These are phyloP conservation scores for Imleria badia DNA, from an alignment of 768 basidiomycete genomes.

Conservation along the genomic window DNA sequence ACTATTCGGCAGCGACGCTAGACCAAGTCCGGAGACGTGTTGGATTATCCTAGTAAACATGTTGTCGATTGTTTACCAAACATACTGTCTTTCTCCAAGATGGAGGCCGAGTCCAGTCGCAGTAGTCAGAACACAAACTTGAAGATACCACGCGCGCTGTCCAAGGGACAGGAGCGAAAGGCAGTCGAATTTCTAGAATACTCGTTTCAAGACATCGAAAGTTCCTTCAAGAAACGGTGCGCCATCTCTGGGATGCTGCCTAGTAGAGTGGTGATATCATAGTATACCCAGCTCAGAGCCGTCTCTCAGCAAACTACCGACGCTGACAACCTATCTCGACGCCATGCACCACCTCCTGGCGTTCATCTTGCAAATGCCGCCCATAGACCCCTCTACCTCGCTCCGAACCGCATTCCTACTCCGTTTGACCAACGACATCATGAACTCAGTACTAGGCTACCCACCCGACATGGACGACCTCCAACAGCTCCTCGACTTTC, in stretches of 20 bases:
- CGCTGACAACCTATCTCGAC: slow-evolving; percentile 58
- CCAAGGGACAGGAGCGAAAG: slow-evolving; percentile 59
- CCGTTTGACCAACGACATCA: slow-evolving; percentile 65
- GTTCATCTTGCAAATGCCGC: slow-evolving; percentile 72
- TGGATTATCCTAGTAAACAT: slow-evolving; percentile 45
- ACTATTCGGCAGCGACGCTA: slow-evolving; percentile 63
- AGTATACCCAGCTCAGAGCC: slow-evolving; percentile 27
- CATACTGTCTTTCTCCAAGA: not conserved
- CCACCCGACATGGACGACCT: slow-evolving; percentile 44
- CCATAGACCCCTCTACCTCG: slow-evolving; percentile 65
- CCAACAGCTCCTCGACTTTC: slow-evolving; percentile 57
- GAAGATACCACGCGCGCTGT: slow-evolving; percentile 35
- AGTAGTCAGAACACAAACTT: no score
- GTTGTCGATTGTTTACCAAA: slow-evolving; percentile 22
- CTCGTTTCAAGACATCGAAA: slow-evolving; percentile 60
- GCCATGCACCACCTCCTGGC: slow-evolving; percentile 56
- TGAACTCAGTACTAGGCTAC: slow-evolving; percentile 64
- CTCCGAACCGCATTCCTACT: slow-evolving; percentile 69
- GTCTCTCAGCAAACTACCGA: slow-evolving; percentile 51
- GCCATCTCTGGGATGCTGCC: slow-evolving; percentile 19
- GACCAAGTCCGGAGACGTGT: slow-evolving; percentile 62
- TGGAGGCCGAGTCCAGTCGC: not conserved
- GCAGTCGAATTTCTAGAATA: slow-evolving; percentile 66
- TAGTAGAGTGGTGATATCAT: not conserved
- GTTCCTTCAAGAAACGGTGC: slow-evolving; percentile 75